A percentile compares a stretch with the other conserved stretches of the same genome.
Evolutionary conservation across 768 basidiomycete species (phyloP).

Genomic region (Mycena venus): DNA sequence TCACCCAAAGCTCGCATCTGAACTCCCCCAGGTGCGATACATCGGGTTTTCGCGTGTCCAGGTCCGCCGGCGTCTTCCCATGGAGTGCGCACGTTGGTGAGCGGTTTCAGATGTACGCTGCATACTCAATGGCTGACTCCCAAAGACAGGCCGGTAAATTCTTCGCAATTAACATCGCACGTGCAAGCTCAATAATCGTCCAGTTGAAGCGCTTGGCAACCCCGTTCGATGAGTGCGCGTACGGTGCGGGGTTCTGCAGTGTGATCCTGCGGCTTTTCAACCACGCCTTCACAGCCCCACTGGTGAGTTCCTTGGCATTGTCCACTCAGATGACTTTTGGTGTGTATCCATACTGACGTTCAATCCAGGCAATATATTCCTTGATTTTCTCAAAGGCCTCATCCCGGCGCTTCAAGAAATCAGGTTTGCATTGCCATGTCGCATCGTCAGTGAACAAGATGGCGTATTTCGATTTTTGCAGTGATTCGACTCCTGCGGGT

Average conservation of each 20-base stretch:
- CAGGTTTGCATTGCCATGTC: too few relatives aligned
- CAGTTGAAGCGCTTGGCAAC: conserved; percentile 53
- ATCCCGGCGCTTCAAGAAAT: too few relatives aligned
- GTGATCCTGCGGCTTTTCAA: too few relatives aligned
- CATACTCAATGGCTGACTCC: conserved; percentile 38
- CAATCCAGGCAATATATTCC: conserved; percentile 12
- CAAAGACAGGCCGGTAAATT: conserved; percentile 36
- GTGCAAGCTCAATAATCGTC: conserved; percentile 44
- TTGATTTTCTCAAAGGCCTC: conserved; percentile 19
- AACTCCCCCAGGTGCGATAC: conserved; percentile 25
- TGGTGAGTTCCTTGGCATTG: too few relatives aligned
- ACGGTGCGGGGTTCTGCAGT: too few relatives aligned
- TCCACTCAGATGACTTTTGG: conserved; percentile 29
- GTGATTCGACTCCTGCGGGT: conserved; percentile 11
- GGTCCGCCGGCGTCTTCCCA: conserved; percentile 20
- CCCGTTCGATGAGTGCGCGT: too few relatives aligned
- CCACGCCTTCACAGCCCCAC: conserved; percentile 37
- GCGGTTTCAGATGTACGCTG: conserved; percentile 39
- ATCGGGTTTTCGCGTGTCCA: conserved; percentile 20
- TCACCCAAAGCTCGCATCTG: conserved; percentile 30
- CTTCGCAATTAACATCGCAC: conserved; percentile 47
- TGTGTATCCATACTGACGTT: conserved; percentile 13
- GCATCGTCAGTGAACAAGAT: conserved; percentile 22
- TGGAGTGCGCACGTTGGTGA: conserved; percentile 23
- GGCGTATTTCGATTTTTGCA: conserved; percentile 1